These are phyloP conservation scores for Erodium maritimum DNA, from an alignment of 345 rosid species.

Conservation along the genomic window DNA sequence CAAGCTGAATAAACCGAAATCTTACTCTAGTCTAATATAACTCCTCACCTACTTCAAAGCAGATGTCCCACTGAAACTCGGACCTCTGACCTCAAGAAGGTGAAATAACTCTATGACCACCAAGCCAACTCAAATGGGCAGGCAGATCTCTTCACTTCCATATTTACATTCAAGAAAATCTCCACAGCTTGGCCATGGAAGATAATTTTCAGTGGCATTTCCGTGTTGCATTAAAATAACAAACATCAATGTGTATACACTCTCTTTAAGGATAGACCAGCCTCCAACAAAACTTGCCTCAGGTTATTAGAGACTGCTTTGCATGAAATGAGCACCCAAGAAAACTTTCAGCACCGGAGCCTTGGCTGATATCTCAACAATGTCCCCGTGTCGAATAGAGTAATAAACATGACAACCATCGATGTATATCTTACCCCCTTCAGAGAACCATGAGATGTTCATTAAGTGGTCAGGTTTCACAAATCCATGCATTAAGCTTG, in stretches of 20 bases:
- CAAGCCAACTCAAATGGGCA: no score
- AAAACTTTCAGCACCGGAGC: slow-evolving; percentile 62
- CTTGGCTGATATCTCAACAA: slow-evolving; percentile 42
- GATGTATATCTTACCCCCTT: slow-evolving; percentile 51
- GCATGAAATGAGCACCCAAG: slow-evolving; percentile 30
- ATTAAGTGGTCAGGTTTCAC: slow-evolving; percentile 37
- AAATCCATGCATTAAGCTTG: slow-evolving; percentile 51
- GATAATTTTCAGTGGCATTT: not conserved
- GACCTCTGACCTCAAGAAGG: no score
- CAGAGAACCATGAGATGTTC: slow-evolving; percentile 52
- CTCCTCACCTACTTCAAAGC: no score
- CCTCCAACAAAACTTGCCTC: not conserved
- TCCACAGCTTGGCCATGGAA: not conserved
- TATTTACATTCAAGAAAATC: not conserved
- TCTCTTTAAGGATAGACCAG: not conserved
- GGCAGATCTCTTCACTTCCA: not conserved
- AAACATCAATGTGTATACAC: not conserved
- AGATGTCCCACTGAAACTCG: no score
- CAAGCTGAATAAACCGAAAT: no score
- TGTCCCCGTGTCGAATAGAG: slow-evolving; percentile 44
- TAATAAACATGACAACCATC: slow-evolving; percentile 62
- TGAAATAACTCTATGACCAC: no score
- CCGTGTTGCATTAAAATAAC: not conserved
- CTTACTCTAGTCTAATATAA: no score
- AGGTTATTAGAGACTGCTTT: not conserved